These are phyloP conservation scores for Penicillium lividum DNA, from an alignment of 495 filamentous ascomycete species.

Conservation along the genomic window DNA sequence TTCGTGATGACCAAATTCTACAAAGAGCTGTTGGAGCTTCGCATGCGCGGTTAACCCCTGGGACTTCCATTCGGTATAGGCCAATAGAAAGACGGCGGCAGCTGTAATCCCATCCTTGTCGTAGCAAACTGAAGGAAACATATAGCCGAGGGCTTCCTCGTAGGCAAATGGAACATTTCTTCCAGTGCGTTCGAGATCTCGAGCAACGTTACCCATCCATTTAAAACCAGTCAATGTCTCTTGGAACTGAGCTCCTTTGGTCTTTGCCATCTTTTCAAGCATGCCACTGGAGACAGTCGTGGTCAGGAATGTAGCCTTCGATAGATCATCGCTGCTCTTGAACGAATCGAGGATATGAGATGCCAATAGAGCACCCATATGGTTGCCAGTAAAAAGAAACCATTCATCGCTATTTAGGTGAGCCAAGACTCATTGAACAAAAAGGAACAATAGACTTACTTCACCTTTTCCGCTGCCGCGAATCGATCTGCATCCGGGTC, in stretches of 20 bases:
- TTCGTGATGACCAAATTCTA: conserved; percentile 64
- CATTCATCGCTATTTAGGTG: conserved; percentile 45
- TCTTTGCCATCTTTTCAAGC: conserved; percentile 59
- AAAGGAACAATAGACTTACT: conserved; percentile 31
- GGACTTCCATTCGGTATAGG: conserved; percentile 52
- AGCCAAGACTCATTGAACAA: not conserved
- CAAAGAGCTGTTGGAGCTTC: conserved; percentile 63
- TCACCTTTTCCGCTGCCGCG: conserved; percentile 62
- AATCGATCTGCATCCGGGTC: conserved; percentile 77
- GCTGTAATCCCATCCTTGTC: conserved; percentile 75
- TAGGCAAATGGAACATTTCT: conserved; percentile 61
- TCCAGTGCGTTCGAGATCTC: conserved; percentile 45
- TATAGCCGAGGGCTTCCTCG: conserved; percentile 76
- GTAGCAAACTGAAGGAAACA: conserved; percentile 64
- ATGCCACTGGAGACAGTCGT: conserved; percentile 68
- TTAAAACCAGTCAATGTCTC: conserved; percentile 78
- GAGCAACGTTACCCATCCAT: conserved; percentile 61
- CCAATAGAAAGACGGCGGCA: conserved; percentile 63
- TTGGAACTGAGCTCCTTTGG: conserved; percentile 56
- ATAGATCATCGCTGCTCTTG: conserved; percentile 21
- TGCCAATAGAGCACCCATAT: conserved; percentile 65
- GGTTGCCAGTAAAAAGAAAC: conserved; percentile 69
- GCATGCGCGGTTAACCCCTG: conserved; percentile 57
- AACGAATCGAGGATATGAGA: conserved; percentile 56
- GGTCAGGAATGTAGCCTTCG: conserved; percentile 55